Base-by-base conservation (phyloP, 2,329 filamentous ascomycete species). In the Diaporthe caulivora region DNA sequence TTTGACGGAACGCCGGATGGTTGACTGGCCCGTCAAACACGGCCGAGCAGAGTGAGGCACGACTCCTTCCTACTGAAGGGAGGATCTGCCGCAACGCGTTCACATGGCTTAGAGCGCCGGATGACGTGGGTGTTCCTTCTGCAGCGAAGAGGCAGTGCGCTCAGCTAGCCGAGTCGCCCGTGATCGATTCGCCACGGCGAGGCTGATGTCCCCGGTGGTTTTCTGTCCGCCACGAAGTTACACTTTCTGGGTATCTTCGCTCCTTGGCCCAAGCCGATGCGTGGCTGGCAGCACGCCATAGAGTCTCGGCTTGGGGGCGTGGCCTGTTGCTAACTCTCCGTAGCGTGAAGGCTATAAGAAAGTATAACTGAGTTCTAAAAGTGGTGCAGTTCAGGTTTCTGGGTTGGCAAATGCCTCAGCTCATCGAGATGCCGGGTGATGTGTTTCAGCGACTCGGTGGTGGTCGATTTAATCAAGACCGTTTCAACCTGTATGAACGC, bases 121-220 rank as follows among this genome's bases (percentile, higher is more conserved):
- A 53, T 67, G 62, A 53, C 62, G 62, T 51, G n/a, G 44, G 18
- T 9, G 21, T 37, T 51, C 42, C 62, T 65, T 37, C 37, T 29
- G 29, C 62, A 40, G 17, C 62, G 26, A 17, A 37, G 60, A 40
- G 47, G 62, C 47, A 53, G 62, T 67, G 62, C 4, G 31, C 34
- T 40, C 29, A 67, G 62, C 44, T 40, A 40, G 47, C 31, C 47
- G 44, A 24, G n/a, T 53, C 31, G 62, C 44, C 31, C 29, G 62
- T 18, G 1, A 65, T 51, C 29, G 44, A 53, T 40, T 67, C 31
- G 62, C 47, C 47, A 53, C 31, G 26, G 15, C 29, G 31, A 40
- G 47, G 62, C 62, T 67, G 24, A 40, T 44, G 29, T 53, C 4
- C 21, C 18, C 21, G n/a, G 17, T 40, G n/a, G 2, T 34, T 49